phyloP scores from a whole-genome alignment of 345 rosid genomes.

The Aurinia saxatilis region DNA sequence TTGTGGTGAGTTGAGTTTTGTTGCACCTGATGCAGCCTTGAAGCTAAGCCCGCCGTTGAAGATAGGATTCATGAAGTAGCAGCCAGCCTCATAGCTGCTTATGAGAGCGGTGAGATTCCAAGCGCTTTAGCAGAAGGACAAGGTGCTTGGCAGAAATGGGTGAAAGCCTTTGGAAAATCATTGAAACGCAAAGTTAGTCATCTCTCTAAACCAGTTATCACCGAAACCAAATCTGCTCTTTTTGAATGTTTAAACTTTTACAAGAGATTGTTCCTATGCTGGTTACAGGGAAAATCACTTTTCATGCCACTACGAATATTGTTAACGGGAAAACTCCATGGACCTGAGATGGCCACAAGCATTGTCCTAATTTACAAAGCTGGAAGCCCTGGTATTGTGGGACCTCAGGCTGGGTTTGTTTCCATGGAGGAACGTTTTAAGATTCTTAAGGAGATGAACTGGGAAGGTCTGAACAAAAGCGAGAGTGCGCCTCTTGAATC shows the following conservation, averaged over 20 bases:
- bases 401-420: slow-evolving; percentile 50
- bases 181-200: slow-evolving; percentile 67
- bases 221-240: not conserved
- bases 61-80: slow-evolving; percentile 76
- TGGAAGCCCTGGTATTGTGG: slow-evolving; percentile 46
- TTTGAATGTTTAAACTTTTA: slow-evolving; percentile 5
- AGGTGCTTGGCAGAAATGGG: slow-evolving; percentile 91
- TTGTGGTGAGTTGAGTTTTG: slow-evolving; percentile 8
- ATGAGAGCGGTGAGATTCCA: slow-evolving; percentile 70
- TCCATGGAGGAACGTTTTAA: slow-evolving; percentile 59
- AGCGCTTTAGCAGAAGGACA: slow-evolving; percentile 66
- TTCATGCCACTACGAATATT: slow-evolving; percentile 84
- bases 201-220: not conserved
- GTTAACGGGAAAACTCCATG: slow-evolving; percentile 86
- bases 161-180: slow-evolving; percentile 73
- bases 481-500: slow-evolving; percentile 44
- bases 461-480: slow-evolving; percentile 48
- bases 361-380: slow-evolving; percentile 63
- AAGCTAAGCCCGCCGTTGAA: slow-evolving; percentile 54
- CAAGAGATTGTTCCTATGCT: not conserved
- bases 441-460: slow-evolving; percentile 51
- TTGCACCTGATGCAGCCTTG: slow-evolving; percentile 42
- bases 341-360: slow-evolving; percentile 81
- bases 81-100: slow-evolving; percentile 62
- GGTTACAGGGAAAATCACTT: slow-evolving; percentile 73